phyloP scores from a whole-genome alignment of 768 basidiomycete species.

The Auricularia heimuer region DNA sequence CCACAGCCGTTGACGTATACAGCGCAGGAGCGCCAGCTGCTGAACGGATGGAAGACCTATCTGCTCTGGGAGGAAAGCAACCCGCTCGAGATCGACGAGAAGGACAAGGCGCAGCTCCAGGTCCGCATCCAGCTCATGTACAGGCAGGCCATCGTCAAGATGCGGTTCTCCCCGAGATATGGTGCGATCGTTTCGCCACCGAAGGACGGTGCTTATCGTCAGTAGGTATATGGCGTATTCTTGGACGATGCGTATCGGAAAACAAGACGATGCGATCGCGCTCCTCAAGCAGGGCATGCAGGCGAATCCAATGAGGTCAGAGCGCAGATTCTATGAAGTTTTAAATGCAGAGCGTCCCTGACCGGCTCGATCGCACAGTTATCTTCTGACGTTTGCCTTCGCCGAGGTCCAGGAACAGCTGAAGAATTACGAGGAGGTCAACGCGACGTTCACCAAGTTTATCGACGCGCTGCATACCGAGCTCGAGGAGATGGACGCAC shows the following conservation, averaged over 20 bases:
- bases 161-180: constrained; percentile 94
- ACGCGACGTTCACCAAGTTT: constrained; percentile 63
- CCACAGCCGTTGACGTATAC: constrained; percentile 68
- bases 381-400: constrained; percentile 83
- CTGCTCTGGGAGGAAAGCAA: constrained; percentile 94
- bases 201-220: background rate
- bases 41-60: constrained; percentile 86
- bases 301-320: constrained; percentile 74
- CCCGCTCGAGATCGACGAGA: constrained; percentile 84
- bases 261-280: constrained; percentile 71
- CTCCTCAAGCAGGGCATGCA: constrained; percentile 78
- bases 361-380: constrained; percentile 34
- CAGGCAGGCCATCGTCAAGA: constrained; percentile 78
- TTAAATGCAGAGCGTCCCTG: background rate
- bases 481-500: constrained; percentile 49
- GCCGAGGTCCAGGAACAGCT: constrained; percentile 61
- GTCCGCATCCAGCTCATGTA: constrained; percentile 74
- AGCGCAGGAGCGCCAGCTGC: constrained; percentile 56
- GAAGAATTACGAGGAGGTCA: constrained; percentile 59
- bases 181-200: constrained; percentile 37
- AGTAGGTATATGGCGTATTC: constrained; percentile 83
- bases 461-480: constrained; percentile 52
- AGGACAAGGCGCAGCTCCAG: constrained; percentile 56
- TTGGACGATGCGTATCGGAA: constrained; percentile 68
- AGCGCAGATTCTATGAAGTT: background rate